phyloP scores from a whole-genome alignment of 768 basidiomycete genomes.

The Kondoa malvinella region DNA sequence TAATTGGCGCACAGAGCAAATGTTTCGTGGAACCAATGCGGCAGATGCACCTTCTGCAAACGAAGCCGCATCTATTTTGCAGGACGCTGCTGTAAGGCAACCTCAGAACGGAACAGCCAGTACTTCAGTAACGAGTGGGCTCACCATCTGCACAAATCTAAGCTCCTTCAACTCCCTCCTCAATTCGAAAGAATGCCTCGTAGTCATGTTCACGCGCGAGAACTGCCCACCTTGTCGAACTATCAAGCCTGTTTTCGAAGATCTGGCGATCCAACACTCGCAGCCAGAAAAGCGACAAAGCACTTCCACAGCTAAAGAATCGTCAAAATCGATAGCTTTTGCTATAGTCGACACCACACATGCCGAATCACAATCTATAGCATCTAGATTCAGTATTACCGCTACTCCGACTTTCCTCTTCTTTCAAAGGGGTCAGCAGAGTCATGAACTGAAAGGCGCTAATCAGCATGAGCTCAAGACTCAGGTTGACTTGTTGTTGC shows the following conservation, averaged over 20 bases:
- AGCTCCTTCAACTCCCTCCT: conserved; percentile 64
- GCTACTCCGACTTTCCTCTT: conserved; percentile 83
- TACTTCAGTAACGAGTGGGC: neutral
- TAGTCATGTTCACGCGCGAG: conserved; percentile 40
- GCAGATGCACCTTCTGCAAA: neutral
- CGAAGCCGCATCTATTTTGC: neutral
- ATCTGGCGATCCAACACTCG: conserved; percentile 48
- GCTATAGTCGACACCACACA: conserved; percentile 67
- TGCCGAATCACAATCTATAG: conserved; percentile 40
- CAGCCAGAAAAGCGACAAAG: too few relatives aligned
- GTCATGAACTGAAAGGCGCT: conserved; percentile 55
- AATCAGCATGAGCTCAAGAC: conserved; percentile 51
- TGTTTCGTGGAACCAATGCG: neutral
- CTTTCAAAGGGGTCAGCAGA: conserved; percentile 58
- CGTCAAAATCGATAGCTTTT: conserved; percentile 48
- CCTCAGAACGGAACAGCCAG: neutral
- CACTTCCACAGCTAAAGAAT: conserved; percentile 21
- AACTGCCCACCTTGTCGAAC: conserved; percentile 60
- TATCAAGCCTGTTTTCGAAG: conserved; percentile 69
- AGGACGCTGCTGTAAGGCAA: neutral
- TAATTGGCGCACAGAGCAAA: neutral
- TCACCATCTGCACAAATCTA: conserved; percentile 35
- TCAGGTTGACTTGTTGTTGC: conserved; percentile 57
- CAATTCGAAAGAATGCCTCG: conserved; percentile 44
- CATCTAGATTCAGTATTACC: conserved; percentile 46